Evolutionary conservation across 1,139 yeast species (phyloP).

Genomic region (Yamadazyma epiphylla): DNA sequence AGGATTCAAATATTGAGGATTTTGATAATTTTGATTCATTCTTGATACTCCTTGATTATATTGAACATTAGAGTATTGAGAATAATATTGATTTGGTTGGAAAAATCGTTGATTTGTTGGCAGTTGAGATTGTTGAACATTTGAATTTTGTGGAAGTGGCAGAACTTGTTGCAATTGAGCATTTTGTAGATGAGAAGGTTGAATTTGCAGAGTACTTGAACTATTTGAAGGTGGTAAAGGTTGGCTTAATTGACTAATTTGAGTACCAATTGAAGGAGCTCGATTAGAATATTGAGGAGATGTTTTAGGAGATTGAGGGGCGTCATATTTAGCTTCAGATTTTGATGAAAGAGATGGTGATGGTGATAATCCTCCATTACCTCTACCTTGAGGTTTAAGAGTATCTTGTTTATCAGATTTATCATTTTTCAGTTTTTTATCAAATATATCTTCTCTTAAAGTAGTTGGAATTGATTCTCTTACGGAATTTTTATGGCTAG

Average conservation of each 20-base stretch:
- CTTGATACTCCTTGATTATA: slow-evolving; percentile 3
- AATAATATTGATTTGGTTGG: slow-evolving; percentile 1
- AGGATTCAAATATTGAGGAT: slow-evolving; percentile 9
- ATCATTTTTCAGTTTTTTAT: slow-evolving; percentile 2
- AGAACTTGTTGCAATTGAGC: background rate
- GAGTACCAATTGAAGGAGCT: slow-evolving; percentile 3
- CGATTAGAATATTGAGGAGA: slow-evolving; percentile 21
- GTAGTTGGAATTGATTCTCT: slow-evolving; percentile 12
- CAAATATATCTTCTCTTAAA: slow-evolving; percentile 44
- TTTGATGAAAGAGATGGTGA: slow-evolving; percentile 36
- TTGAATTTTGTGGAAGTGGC: slow-evolving; percentile 1
- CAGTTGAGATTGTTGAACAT: background rate
- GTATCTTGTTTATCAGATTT: slow-evolving; percentile 2
- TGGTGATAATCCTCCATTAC: slow-evolving; percentile 22
- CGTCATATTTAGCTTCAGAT: slow-evolving; percentile 28
- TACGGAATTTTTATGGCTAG: slow-evolving; percentile 5
- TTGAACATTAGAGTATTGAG: background rate
- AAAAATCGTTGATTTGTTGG: background rate
- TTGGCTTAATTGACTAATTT: background rate
- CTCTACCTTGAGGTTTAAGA: slow-evolving; percentile 5
- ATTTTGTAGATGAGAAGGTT: background rate
- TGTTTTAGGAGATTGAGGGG: slow-evolving; percentile 43
- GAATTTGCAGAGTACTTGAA: background rate
- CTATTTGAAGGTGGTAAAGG: background rate
- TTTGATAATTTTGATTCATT: slow-evolving; percentile 5